Conservation (phyloP, 768 basidiomycete species). For the Rhodotorula graminis region DNA sequence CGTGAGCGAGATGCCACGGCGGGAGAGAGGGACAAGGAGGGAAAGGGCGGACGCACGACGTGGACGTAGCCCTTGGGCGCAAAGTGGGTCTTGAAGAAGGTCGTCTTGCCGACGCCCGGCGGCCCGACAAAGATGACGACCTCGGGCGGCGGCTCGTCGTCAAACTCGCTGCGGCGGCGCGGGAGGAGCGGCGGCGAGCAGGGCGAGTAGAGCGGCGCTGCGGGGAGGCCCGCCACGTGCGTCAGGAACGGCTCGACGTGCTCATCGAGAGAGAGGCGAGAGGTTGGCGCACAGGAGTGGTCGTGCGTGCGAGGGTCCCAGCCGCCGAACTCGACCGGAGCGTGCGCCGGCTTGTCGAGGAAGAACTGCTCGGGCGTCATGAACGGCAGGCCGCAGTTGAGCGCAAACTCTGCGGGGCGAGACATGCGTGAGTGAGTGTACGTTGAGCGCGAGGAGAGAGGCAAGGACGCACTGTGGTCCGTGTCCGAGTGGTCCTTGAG, state of each 20-base stretch:
- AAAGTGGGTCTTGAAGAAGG: conserved; percentile 71
- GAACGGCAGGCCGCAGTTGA: conserved; percentile 38
- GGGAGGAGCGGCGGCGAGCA: conserved; percentile 50
- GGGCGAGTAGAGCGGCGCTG: conserved; percentile 56
- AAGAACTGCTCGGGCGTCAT: conserved; percentile 43
- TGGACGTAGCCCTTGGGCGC: conserved; percentile 64
- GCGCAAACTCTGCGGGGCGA: conserved; percentile 25
- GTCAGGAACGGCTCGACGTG: background rate
- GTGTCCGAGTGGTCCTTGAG: conserved; percentile 29
- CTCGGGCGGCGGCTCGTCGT: conserved; percentile 42
- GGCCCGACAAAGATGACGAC: conserved; percentile 62
- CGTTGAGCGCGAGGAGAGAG: background rate
- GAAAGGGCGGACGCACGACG: conserved; percentile 47
- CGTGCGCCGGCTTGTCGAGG: conserved; percentile 6
- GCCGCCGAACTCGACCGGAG: conserved; percentile 2
- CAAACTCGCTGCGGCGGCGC: conserved; percentile 11
- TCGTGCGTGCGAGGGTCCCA: conserved; percentile 18
- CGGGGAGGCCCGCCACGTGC: background rate
- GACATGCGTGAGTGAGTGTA: too few species aligned
- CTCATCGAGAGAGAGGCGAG: background rate
- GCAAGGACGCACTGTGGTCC: conserved; percentile 30
- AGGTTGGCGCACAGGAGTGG: conserved; percentile 16
- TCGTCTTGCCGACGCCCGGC: conserved; percentile 71
- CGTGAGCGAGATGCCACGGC: too few species aligned
- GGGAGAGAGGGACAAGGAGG: background rate